phyloP scores from a whole-genome alignment of 2,329 filamentous ascomycete genomes.

The Lecanicillium sp. region DNA sequence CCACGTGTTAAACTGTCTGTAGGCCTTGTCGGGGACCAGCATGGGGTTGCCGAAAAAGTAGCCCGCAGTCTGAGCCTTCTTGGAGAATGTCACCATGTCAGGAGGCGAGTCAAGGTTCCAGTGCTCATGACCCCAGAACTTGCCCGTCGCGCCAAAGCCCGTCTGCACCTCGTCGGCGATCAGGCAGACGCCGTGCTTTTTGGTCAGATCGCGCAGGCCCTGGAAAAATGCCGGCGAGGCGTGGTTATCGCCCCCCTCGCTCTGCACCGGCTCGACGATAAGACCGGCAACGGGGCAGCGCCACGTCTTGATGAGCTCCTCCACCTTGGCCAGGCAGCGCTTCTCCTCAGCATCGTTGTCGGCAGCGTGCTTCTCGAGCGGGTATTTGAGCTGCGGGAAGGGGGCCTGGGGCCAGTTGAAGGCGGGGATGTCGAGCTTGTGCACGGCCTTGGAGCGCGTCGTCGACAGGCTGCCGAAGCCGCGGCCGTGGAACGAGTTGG shows the following conservation, averaged over 20 bases:
- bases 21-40: constrained; percentile 72
- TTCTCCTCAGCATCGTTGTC: constrained; percentile 69
- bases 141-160: constrained; percentile 76
- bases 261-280: constrained; percentile 75
- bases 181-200: constrained; percentile 62
- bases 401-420: constrained; percentile 83
- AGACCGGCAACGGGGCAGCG: constrained; percentile 68
- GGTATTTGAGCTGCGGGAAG: constrained; percentile 73
- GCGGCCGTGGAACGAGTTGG: constrained; percentile 72
- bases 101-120: constrained; percentile 67
- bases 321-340: constrained; percentile 66
- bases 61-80: constrained; percentile 80
- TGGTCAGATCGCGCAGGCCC: constrained; percentile 65
- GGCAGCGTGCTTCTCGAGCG: constrained; percentile 60
- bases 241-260: constrained; percentile 80
- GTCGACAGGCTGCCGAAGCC: constrained; percentile 73
- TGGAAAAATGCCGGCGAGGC: constrained; percentile 74
- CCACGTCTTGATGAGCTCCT: constrained; percentile 60
- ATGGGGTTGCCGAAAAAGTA: constrained; percentile 76
- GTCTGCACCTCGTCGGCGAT: constrained; percentile 85
- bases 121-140: constrained; percentile 85
- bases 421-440: constrained; percentile 83
- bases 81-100: constrained; percentile 84
- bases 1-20: constrained; percentile 74
- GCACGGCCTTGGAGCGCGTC: constrained; percentile 75